phyloP scores from a whole-genome alignment of 495 filamentous ascomycete genomes.

The Xanthoparmelia taractica region DNA sequence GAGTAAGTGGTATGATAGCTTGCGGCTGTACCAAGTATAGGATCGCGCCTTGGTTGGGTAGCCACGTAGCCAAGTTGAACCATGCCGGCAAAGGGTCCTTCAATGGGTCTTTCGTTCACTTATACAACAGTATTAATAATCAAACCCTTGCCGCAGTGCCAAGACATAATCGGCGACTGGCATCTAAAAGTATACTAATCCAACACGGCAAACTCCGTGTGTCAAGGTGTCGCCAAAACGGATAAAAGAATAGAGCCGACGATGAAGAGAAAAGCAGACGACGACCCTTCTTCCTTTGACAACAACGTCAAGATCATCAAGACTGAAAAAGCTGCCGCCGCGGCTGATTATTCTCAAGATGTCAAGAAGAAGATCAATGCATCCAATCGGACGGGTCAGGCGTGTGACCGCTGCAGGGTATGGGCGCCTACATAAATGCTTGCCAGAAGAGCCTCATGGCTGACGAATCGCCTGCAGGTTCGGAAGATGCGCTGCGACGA shows the following conservation, averaged over 20 bases:
- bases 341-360: constrained; percentile 58
- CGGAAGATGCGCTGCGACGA: constrained; percentile 81
- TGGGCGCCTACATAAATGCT: constrained; percentile 21
- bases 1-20: too few species aligned
- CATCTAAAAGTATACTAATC: background rate
- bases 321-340: constrained; percentile 24
- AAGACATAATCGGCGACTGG: background rate
- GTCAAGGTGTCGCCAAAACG: background rate
- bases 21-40: too few species aligned
- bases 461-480: constrained; percentile 41
- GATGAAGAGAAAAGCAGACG: constrained; percentile 19
- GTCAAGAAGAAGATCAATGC: constrained; percentile 57
- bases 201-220: constrained; percentile 1
- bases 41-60: too few species aligned
- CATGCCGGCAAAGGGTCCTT: too few species aligned
- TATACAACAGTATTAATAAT: too few species aligned
- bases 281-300: constrained; percentile 15
- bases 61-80: too few species aligned
- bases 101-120: too few species aligned
- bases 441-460: background rate
- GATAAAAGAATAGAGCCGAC: background rate
- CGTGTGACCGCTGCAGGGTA: constrained; percentile 89
- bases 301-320: constrained; percentile 21
- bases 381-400: constrained; percentile 70
- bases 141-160: too few species aligned